Percentiles rank a stretch among this genome's conserved stretches.
Evolutionary conservation across 768 basidiomycete genomes (phyloP).

Genomic region (Phylloporus sp.): DNA sequence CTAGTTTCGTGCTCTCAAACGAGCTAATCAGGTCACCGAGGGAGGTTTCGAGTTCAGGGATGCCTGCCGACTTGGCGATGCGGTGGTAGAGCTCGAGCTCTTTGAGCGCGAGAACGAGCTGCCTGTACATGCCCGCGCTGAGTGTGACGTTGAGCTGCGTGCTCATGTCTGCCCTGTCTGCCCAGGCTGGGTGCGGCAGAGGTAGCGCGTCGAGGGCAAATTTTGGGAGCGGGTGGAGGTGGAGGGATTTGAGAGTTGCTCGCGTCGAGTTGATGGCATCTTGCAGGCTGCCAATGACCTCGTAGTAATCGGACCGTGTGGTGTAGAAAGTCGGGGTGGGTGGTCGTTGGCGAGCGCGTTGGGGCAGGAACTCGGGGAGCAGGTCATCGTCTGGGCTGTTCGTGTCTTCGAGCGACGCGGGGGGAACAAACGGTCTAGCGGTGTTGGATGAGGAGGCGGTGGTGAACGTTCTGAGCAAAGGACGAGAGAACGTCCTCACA

Average conservation of each 20-base stretch:
- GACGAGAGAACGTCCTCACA: conserved; percentile 5
- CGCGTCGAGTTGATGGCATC: conserved; percentile 55
- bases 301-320: conserved; percentile 68
- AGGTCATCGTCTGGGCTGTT: neutral
- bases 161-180: conserved; percentile 56
- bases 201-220: conserved; percentile 61
- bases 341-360: conserved; percentile 36
- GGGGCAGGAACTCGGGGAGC: conserved; percentile 1
- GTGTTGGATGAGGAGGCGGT: conserved; percentile 3
- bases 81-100: conserved; percentile 60
- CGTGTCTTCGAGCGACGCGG: conserved; percentile 7
- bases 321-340: conserved; percentile 83
- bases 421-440: conserved; percentile 21
- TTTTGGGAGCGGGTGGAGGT: conserved; percentile 76
- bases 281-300: conserved; percentile 66
- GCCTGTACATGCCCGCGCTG: conserved; percentile 67
- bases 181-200: conserved; percentile 64
- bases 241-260: conserved; percentile 54
- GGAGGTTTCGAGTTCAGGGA: conserved; percentile 54
- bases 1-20: conserved; percentile 64
- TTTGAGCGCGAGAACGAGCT: conserved; percentile 56
- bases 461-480: neutral
- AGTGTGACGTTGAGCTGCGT: conserved; percentile 54
- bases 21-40: conserved; percentile 54
- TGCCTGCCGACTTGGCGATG: conserved; percentile 18